phyloP scores from a whole-genome alignment of 2,329 filamentous ascomycete genomes.

The Pseudogymnoascus sp. region DNA sequence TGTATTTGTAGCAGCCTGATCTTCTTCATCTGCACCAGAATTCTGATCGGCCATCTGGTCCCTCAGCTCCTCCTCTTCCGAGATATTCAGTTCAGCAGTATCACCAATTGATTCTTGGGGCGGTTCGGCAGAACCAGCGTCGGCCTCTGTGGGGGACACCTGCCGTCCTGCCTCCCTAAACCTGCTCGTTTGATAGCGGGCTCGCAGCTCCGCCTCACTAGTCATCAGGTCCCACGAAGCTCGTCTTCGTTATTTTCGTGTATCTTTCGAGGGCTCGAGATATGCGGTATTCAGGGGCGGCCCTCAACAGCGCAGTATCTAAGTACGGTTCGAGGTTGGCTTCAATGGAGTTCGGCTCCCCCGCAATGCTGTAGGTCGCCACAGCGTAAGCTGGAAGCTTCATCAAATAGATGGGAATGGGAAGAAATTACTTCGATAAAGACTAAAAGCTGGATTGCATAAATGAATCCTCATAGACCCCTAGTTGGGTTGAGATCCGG shows the following conservation, averaged over 20 bases:
- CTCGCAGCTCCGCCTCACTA: constrained; percentile 8
- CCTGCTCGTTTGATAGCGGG: constrained; percentile 7
- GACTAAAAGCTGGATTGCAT: background rate
- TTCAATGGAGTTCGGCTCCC: background rate
- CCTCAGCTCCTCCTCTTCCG: background rate
- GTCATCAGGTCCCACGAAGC: background rate
- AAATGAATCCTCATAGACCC: constrained; percentile 1
- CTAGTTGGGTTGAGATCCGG: background rate
- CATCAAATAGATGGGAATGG: background rate
- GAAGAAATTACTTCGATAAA: background rate
- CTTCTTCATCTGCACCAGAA: background rate
- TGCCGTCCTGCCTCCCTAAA: background rate
- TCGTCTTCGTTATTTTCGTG: background rate
- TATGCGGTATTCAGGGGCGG: background rate
- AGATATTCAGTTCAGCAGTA: background rate
- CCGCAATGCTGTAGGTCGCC: background rate
- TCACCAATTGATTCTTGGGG: background rate
- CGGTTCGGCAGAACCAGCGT: background rate
- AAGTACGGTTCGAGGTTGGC: background rate
- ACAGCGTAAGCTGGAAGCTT: background rate
- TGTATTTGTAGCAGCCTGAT: background rate
- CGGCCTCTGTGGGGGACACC: background rate
- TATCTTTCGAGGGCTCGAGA: background rate
- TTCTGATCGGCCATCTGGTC: background rate
- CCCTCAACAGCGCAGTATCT: background rate